Evolutionary conservation across 2,329 filamentous ascomycete species (phyloP).

Genomic region (Neofusicoccum ribis): DNA sequence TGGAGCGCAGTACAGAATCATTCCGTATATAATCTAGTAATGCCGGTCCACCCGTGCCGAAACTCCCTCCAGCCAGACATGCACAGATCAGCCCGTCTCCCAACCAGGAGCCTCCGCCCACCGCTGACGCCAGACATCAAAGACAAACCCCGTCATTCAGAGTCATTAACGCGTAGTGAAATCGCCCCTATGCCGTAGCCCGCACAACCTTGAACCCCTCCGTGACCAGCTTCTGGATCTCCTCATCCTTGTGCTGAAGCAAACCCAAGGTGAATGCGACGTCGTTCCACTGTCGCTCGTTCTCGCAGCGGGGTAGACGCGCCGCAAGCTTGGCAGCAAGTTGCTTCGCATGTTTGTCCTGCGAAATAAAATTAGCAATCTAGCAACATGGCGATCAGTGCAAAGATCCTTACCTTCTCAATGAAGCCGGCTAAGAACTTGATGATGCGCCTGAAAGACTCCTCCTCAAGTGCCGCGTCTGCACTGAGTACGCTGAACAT

Average conservation of each 20-base stretch:
- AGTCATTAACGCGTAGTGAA: neutral
- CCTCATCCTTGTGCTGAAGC: constrained; percentile 89
- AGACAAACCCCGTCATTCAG: neutral
- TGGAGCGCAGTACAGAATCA: too few relatives aligned
- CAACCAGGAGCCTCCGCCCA: neutral
- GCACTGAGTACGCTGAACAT: constrained; percentile 95
- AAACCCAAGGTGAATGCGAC: constrained; percentile 89
- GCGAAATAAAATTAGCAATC: constrained; percentile 22
- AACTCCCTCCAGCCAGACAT: neutral
- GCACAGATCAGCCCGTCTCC: neutral
- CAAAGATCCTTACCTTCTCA: constrained; percentile 71
- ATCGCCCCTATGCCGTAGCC: neutral
- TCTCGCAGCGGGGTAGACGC: constrained; percentile 80
- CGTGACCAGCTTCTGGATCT: constrained; percentile 73
- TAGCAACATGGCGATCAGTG: neutral
- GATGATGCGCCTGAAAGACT: constrained; percentile 81
- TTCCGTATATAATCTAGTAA: neutral
- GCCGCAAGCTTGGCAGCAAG: constrained; percentile 90
- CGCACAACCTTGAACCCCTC: constrained; percentile 67
- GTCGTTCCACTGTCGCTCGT: constrained; percentile 95
- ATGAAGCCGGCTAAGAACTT: constrained; percentile 95
- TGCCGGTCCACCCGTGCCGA: neutral
- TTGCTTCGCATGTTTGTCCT: constrained; percentile 98
- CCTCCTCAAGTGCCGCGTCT: constrained; percentile 77
- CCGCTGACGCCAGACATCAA: neutral